These are phyloP conservation scores for Botrytis byssoidea DNA, from an alignment of 2,329 filamentous ascomycete genomes.

Conservation along the genomic window DNA sequence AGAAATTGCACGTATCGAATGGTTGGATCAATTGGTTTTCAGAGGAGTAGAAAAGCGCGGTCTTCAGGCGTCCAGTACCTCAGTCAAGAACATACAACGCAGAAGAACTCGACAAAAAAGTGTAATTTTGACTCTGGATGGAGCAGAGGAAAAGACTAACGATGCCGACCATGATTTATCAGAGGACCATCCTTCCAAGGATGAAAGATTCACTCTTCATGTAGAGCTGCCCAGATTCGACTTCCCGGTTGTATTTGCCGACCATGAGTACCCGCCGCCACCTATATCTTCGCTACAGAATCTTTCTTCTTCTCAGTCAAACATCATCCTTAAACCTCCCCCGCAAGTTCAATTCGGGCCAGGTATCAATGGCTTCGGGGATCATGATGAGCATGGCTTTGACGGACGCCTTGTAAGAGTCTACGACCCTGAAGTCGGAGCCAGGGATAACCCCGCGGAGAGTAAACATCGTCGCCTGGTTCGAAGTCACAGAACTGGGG, in stretches of 20 bases:
- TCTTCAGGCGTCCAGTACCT: slow-evolving; percentile 61
- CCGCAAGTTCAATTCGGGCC: slow-evolving; percentile 89
- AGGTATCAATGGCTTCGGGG: slow-evolving; percentile 72
- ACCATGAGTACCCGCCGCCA: slow-evolving; percentile 86
- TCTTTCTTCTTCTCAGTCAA: slow-evolving; percentile 61
- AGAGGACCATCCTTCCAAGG: slow-evolving; percentile 38
- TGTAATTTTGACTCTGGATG: slow-evolving; percentile 40
- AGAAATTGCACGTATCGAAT: slow-evolving; percentile 87
- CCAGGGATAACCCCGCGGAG: slow-evolving; percentile 89
- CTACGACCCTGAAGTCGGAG: slow-evolving; percentile 90
- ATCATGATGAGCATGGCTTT: slow-evolving; percentile 46
- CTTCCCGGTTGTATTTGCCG: slow-evolving; percentile 91
- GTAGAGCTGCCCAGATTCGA: slow-evolving; percentile 93
- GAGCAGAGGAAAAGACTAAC: slow-evolving; percentile 31
- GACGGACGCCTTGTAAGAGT: slow-evolving; percentile 72
- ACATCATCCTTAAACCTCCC: slow-evolving; percentile 71
- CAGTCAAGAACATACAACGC: slow-evolving; percentile 57
- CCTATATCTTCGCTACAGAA: slow-evolving; percentile 75
- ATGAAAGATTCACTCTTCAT: slow-evolving; percentile 76
- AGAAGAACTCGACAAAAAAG: slow-evolving; percentile 41
- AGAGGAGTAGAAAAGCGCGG: slow-evolving; percentile 80
- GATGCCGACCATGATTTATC: slow-evolving; percentile 44
- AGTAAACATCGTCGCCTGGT: slow-evolving; percentile 91
- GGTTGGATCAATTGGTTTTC: slow-evolving; percentile 94
- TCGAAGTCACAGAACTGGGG: slow-evolving; percentile 85